phyloP scores from a whole-genome alignment of 495 filamentous ascomycete genomes.

The Neurospora intermedia region DNA sequence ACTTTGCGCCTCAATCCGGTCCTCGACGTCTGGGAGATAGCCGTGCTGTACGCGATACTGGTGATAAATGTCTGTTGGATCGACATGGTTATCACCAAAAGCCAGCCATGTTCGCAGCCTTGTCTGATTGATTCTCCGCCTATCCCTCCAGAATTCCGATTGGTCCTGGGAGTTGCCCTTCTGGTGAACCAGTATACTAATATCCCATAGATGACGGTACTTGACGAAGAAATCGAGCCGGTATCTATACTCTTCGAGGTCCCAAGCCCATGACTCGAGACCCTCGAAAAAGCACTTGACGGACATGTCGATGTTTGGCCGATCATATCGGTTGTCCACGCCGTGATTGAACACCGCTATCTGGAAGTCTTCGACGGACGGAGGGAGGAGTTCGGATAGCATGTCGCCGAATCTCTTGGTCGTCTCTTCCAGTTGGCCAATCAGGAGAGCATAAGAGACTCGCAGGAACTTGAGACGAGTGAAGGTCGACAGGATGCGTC shows the following conservation, averaged over 20 bases:
- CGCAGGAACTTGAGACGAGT: background rate
- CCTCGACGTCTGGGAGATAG: background rate
- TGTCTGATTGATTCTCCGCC: background rate
- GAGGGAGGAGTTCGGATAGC: background rate
- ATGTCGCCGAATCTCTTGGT: background rate
- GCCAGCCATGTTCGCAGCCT: background rate
- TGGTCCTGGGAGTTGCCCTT: background rate
- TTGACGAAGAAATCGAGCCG: background rate
- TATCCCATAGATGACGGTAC: background rate
- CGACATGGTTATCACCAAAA: background rate
- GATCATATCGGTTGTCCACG: background rate
- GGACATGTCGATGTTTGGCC: background rate
- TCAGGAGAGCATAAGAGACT: background rate
- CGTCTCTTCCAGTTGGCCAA: background rate
- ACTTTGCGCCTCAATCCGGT: background rate
- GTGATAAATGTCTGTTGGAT: background rate
- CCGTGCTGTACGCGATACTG: background rate
- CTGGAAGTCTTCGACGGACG: background rate
- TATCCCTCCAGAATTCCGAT: background rate
- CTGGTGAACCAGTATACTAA: background rate
- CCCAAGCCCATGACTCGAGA: background rate
- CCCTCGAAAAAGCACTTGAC: background rate
- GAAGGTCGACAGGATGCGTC: background rate
- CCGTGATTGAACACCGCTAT: background rate
- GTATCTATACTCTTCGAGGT: background rate